Evolutionary conservation across 2,329 filamentous ascomycete genomes (phyloP), one percentile per base, ranked within the genome.

Genomic region (Diplodia intermedia): DNA sequence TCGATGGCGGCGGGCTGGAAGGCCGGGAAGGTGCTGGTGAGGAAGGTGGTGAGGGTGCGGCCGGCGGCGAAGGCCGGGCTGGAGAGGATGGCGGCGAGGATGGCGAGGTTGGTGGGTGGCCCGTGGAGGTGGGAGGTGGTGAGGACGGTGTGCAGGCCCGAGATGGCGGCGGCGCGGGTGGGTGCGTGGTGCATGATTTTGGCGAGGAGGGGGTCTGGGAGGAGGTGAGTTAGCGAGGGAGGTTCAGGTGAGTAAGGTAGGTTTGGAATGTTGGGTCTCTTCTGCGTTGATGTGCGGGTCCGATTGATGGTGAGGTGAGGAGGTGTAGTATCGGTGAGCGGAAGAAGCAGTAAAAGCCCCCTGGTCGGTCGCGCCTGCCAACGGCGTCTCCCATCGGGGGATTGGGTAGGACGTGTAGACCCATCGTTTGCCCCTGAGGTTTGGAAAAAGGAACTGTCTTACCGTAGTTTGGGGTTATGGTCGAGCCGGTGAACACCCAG

Each of bases 401-500:
- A 15, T 14, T 8, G 2, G 18, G 40, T 47, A 20, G 40, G 40
- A 29, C 20, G 11, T 52, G 50, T 53, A 29, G 50, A 36, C 12
- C 23, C 23, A 18, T 23, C 12, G 29, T 4, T 53, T 53, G 50
- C 26, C 15, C 11, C 50, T 53, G 50, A 53, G 49, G 2, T 3
- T 6, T 53, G 20, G 29, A 18, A 49, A 53, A 18, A 14, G 26
- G 70, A 70, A 71, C 3, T 7, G 3, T 36, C 60, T 40, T 63
- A 63, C 60, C 86, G 65, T 89, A 89, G 68, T 86, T 81, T 1
- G 87, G 82, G 5, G 85, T 85, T 49, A 90, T 81, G 3, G 80
- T 83, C 2, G 84, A 83, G 6, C 88, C 88, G 1, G 83, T 84
- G 66, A 84, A 82, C 1, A 90, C 81, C 88, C 88, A 90, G 0